Percentiles rank a stretch among this genome's conserved stretches.
Evolutionary conservation across 1,139 yeast species (phyloP).

Genomic region (Pichia sp.): DNA sequence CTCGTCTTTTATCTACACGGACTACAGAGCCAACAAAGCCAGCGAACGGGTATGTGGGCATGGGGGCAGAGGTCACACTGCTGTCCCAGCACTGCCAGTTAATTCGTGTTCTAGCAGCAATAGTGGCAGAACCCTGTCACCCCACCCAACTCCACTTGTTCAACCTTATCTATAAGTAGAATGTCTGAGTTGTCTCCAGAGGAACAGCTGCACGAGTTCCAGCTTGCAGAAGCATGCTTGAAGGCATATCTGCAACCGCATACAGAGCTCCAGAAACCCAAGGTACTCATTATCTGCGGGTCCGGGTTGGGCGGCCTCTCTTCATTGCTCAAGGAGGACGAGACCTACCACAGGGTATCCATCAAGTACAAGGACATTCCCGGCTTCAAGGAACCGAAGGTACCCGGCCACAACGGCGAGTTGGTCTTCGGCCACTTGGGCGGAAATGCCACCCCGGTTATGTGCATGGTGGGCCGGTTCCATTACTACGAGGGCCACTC

Average conservation of each 20-base stretch:
- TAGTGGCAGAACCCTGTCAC: too few relatives aligned
- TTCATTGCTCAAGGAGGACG: constrained; percentile 38
- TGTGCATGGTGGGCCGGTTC: constrained; percentile 90
- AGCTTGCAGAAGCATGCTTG: constrained; percentile 3
- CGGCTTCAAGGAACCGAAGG: constrained; percentile 77
- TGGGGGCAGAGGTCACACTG: too few relatives aligned
- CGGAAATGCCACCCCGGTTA: constrained; percentile 63
- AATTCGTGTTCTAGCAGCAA: too few relatives aligned
- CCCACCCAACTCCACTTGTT: too few relatives aligned
- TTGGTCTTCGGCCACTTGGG: constrained; percentile 78
- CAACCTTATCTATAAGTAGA: not conserved
- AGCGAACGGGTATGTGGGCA: too few relatives aligned
- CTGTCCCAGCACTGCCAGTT: too few relatives aligned
- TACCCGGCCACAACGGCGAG: constrained; percentile 85
- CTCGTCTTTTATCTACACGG: too few relatives aligned
- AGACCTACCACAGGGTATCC: constrained; percentile 34
- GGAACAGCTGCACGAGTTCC: constrained; percentile 9
- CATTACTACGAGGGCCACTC: constrained; percentile 91
- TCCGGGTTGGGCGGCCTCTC: constrained; percentile 92
- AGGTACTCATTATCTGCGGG: constrained; percentile 83
- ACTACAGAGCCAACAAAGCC: too few relatives aligned
- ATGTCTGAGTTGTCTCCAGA: constrained; percentile 7
- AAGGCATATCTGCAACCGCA: constrained; percentile 1
- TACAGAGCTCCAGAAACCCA: constrained; percentile 37
- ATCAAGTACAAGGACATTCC: constrained; percentile 71